Conservation (phyloP, 169 alveolate species). For the Plasmodium sp. region DNA sequence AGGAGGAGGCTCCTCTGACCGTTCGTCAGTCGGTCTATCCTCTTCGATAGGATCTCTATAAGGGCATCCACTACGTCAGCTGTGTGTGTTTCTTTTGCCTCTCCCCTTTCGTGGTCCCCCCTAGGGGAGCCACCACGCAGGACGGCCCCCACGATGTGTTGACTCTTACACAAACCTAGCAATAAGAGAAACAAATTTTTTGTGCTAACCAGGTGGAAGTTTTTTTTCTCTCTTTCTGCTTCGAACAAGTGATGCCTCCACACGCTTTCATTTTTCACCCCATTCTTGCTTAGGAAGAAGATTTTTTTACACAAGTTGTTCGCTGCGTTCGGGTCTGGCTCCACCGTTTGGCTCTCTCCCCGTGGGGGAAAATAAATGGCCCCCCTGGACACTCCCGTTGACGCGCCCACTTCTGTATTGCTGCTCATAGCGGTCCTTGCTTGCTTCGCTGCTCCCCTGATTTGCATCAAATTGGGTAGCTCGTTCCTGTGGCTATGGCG, state of each 20-base stretch:
- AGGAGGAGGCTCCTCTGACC: conserved; percentile 38
- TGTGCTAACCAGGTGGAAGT: neutral
- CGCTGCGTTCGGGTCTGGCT: neutral
- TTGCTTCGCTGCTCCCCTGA: neutral
- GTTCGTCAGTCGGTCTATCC: conserved; percentile 27
- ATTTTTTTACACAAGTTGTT: conserved; percentile 48
- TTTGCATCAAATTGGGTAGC: neutral
- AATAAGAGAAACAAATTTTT: conserved; percentile 30
- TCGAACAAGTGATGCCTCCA: conserved; percentile 32
- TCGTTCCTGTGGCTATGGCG: neutral
- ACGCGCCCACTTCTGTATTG: neutral
- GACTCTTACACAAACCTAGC: conserved; percentile 36
- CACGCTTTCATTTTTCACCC: conserved; percentile 32
- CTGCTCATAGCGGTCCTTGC: neutral
- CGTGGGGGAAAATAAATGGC: no score
- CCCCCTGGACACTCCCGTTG: neutral
- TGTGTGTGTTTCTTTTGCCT: neutral
- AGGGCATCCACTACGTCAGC: conserved; percentile 1
- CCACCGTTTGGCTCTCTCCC: neutral
- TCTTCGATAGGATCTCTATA: conserved; percentile 20
- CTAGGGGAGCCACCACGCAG: neutral
- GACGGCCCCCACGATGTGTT: neutral
- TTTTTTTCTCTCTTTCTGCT: conserved; percentile 11
- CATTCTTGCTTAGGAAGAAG: conserved; percentile 21
- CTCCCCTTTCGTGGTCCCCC: neutral